Base-by-base conservation (phyloP, 2,329 filamentous ascomycete species). In the Diaporthe nobilis region DNA sequence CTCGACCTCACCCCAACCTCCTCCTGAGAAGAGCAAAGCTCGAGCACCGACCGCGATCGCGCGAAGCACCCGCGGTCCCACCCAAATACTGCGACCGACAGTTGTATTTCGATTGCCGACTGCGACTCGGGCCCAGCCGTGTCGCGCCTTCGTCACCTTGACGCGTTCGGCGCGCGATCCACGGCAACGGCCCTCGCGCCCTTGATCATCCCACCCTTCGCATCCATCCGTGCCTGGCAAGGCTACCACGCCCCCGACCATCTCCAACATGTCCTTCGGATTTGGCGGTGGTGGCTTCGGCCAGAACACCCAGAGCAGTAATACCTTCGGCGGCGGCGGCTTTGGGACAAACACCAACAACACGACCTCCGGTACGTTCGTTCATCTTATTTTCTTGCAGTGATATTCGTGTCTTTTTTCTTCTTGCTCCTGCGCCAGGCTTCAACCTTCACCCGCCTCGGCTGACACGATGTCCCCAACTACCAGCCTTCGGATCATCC, bases 271-370 rank as follows among this genome's bases (percentile, higher is more conserved):
- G 90, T 90, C 90, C 81, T 90, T 90, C 80, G 87, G 87, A 80
- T 85, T 86, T 78, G 86, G 87, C 77, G 88, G 88, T 80, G 85
- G 86, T 80, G 89, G 90, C 86, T 93, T 93, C 84, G 90, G 90
- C 85, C 87, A 88, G 81, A 88, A 88, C 78, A 91, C 89, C 82
- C 87, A 86, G 74, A 85, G 84, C 68, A 84, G 87, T 81, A 79
- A 71, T 49, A 75, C 63, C 34, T 74, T 73, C 20, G 72, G 67
- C 67, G 70, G 85, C 31, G 90, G 90, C 79, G 91, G 90, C 60
- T 92, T 91, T 76, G 89, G 89, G 53, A 71, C 84, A 73, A 86
- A 82, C 76, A 85, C 81, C 77, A 86, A 80, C 76, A 85, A 81
- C 78, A 84, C 82, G 71, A 82, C 84, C 73, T 84, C 87, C 84